Percentiles rank a stretch among this genome's conserved stretches.
phyloP scores from a whole-genome alignment of 1,284 basidiomycete genomes.

The Neotropicomus parvogracilis region DNA sequence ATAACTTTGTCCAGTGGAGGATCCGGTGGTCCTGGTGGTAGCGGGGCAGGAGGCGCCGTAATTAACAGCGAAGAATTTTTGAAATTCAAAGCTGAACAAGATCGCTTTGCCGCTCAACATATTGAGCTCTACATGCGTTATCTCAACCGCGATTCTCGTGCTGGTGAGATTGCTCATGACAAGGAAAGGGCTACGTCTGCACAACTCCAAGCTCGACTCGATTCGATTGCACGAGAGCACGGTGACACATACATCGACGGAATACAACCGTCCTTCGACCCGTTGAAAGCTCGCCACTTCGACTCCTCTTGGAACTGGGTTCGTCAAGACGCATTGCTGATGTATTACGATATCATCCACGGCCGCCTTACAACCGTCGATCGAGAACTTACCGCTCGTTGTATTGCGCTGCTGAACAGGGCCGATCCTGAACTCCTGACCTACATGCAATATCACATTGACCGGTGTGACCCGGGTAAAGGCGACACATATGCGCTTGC shows the following conservation, averaged over 20 bases:
- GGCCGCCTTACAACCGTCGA: constrained; percentile 91
- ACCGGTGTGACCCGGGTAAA: constrained; percentile 75
- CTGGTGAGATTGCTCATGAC: constrained; percentile 87
- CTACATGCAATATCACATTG: constrained; percentile 96
- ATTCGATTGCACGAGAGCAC: constrained; percentile 85
- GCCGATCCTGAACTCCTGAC: constrained; percentile 86
- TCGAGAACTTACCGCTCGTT: constrained; percentile 93
- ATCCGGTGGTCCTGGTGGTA: constrained; percentile 58
- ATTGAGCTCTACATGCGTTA: constrained; percentile 97
- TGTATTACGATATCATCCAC: constrained; percentile 98
- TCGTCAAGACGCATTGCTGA: constrained; percentile 88
- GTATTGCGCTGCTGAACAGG: constrained; percentile 96
- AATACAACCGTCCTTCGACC: constrained; percentile 91
- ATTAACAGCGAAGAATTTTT: constrained; percentile 99
- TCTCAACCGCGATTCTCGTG: constrained; percentile 88
- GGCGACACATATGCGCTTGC: constrained; percentile 92
- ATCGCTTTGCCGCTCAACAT: constrained; percentile 89
- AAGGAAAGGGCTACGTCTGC: constrained; percentile 73
- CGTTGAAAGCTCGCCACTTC: constrained; percentile 95
- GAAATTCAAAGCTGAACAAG: constrained; percentile 92
- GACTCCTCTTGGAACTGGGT: constrained; percentile 99
- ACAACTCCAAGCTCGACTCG: constrained; percentile 81
- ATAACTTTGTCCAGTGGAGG: constrained; percentile 77
- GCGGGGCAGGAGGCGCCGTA: constrained; percentile 69
- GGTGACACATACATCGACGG: constrained; percentile 93